These are phyloP conservation scores for Eremomyces bilateralis DNA, from an alignment of 495 filamentous ascomycete species.

Conservation along the genomic window DNA sequence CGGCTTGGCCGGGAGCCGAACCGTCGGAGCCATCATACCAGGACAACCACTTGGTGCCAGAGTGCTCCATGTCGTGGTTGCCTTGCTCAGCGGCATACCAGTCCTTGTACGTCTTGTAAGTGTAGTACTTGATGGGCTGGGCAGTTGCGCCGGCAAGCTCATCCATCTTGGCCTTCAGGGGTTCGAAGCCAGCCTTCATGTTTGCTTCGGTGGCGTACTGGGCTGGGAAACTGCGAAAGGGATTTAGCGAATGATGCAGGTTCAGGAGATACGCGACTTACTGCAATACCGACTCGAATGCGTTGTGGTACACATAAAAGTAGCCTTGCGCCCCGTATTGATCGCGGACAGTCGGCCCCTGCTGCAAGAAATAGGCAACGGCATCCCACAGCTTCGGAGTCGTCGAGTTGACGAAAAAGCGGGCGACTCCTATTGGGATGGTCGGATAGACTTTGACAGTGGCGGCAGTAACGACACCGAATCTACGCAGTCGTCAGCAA, in stretches of 20 bases:
- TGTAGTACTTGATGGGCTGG: not conserved
- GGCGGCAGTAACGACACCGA: slow-evolving; percentile 28
- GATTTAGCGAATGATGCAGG: no score
- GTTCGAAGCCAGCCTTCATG: not conserved
- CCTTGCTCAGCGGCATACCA: not conserved
- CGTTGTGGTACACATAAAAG: not conserved
- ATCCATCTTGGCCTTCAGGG: not conserved
- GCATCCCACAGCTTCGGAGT: slow-evolving; percentile 34
- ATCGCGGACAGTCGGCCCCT: slow-evolving; percentile 19
- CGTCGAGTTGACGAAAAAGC: slow-evolving; percentile 22
- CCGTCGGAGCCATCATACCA: not conserved
- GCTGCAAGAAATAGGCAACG: slow-evolving; percentile 34
- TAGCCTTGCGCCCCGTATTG: not conserved
- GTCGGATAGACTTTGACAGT: slow-evolving; percentile 4
- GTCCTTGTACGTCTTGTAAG: not conserved
- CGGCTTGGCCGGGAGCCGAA: not conserved
- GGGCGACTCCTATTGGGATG: not conserved
- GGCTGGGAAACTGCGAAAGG: no score
- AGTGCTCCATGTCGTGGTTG: not conserved
- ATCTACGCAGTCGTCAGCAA: no score
- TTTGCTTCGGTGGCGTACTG: not conserved
- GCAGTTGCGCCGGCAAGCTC: not conserved
- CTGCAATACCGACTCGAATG: not conserved
- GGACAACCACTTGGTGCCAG: not conserved
- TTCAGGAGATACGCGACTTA: no score